Percentiles rank a stretch among this genome's conserved stretches.
Evolutionary conservation across 768 basidiomycete genomes (phyloP).

Genomic region (Suillus hirtellus): DNA sequence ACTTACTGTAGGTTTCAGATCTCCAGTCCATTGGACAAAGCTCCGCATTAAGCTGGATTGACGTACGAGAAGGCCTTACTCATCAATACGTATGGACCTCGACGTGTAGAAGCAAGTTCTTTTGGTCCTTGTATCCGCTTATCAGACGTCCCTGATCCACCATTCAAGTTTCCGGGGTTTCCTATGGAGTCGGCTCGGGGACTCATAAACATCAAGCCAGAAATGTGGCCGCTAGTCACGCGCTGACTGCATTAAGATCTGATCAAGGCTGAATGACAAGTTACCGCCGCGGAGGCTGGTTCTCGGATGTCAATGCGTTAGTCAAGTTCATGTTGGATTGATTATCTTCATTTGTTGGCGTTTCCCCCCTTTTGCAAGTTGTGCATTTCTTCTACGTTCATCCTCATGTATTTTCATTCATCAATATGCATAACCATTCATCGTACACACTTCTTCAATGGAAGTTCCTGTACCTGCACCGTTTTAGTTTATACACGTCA

Average conservation of each 20-base stretch:
- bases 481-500: conserved; percentile 2
- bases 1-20: conserved; percentile 38
- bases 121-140: conserved; percentile 10
- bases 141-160: conserved; percentile 16
- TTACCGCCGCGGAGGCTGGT: neutral
- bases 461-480: conserved; percentile 6
- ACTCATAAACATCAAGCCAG: conserved; percentile 53
- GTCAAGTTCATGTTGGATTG: neutral
- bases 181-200: conserved; percentile 50
- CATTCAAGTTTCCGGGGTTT: conserved; percentile 49
- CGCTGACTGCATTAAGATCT: conserved; percentile 39
- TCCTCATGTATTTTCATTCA: conserved; percentile 1
- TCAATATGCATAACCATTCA: neutral
- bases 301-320: neutral
- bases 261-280: conserved; percentile 17
- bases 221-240: conserved; percentile 35
- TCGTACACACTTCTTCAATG: neutral
- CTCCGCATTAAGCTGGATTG: conserved; percentile 55
- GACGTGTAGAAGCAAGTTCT: conserved; percentile 55
- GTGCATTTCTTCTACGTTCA: neutral
- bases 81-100: conserved; percentile 55
- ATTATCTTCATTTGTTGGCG: neutral
- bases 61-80: conserved; percentile 43
- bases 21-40: conserved; percentile 48
- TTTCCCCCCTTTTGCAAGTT: conserved; percentile 4